These are phyloP conservation scores for Periconia digitata DNA, from an alignment of 2,329 filamentous ascomycete species.

Conservation along the genomic window DNA sequence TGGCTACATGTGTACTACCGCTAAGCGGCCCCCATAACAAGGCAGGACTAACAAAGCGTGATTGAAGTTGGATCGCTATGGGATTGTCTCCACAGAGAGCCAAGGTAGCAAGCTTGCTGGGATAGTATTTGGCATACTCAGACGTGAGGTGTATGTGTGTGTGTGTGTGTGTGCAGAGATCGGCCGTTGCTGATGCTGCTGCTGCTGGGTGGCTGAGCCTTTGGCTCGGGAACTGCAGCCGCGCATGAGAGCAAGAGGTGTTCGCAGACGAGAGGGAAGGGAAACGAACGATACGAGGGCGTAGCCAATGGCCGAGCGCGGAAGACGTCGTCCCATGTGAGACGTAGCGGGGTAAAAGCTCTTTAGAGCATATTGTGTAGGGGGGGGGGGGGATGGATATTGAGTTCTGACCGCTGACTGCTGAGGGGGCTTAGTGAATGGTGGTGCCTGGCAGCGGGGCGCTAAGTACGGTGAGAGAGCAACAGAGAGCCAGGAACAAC, in stretches of 20 bases:
- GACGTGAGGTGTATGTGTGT: background rate
- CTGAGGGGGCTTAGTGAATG: conserved; percentile 4
- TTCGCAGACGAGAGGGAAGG: too few species aligned
- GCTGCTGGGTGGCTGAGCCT: background rate
- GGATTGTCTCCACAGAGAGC: background rate
- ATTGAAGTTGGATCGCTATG: background rate
- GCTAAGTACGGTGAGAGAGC: conserved; percentile 1
- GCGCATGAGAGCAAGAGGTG: background rate
- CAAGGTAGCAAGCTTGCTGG: background rate
- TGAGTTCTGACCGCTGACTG: conserved; percentile 12
- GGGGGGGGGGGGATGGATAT: too few species aligned
- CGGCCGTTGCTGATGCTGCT: too few species aligned
- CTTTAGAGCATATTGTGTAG: background rate
- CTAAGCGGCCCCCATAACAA: background rate
- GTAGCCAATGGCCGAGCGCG: background rate
- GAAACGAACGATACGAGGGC: background rate
- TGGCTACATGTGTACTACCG: background rate
- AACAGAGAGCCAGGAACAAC: conserved; percentile 6
- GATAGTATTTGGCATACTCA: background rate
- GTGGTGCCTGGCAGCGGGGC: conserved; percentile 8
- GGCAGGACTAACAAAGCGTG: background rate
- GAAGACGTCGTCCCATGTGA: conserved; percentile 1
- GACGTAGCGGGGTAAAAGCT: background rate
- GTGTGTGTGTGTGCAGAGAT: background rate
- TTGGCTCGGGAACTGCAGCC: background rate